phyloP scores from a whole-genome alignment of 2,329 filamentous ascomycete genomes.

The Thermoascus crustaceus region DNA sequence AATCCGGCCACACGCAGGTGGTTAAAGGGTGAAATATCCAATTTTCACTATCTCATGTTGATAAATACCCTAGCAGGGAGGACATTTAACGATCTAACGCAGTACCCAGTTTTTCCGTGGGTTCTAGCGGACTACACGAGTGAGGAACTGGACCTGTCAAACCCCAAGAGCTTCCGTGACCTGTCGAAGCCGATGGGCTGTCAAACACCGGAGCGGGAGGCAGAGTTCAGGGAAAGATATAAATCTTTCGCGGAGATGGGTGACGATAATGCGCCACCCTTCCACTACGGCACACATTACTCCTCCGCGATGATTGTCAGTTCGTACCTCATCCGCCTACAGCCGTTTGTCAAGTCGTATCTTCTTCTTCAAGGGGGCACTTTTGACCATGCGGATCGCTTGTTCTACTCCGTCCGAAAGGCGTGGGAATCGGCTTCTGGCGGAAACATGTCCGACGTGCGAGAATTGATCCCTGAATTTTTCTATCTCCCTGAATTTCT shows the following conservation, averaged over 20 bases:
- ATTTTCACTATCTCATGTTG: constrained; percentile 98
- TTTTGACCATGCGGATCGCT: constrained; percentile 89
- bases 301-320: constrained; percentile 98
- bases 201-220: constrained; percentile 66
- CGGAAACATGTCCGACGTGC: constrained; percentile 86
- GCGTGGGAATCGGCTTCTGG: constrained; percentile 86
- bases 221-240: constrained; percentile 76
- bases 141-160: constrained; percentile 76
- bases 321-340: constrained; percentile 87
- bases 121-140: constrained; percentile 93
- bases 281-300: constrained; percentile 97
- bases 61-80: constrained; percentile 95
- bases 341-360: constrained; percentile 94
- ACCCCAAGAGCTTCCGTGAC: constrained; percentile 81
- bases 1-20: constrained; percentile 82
- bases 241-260: constrained; percentile 84
- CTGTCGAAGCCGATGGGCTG: constrained; percentile 94
- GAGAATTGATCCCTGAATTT: constrained; percentile 93
- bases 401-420: constrained; percentile 88
- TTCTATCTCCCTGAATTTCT: constrained; percentile 95
- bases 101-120: constrained; percentile 98
- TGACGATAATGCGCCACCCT: constrained; percentile 65
- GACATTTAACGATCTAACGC: constrained; percentile 95
- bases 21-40: constrained; percentile 91
- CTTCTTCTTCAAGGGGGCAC: constrained; percentile 88